Evolutionary conservation across 306 rosid species (phyloP), one percentile per base, ranked within the genome.

Genomic region (Styphnolobium japonicum): DNA sequence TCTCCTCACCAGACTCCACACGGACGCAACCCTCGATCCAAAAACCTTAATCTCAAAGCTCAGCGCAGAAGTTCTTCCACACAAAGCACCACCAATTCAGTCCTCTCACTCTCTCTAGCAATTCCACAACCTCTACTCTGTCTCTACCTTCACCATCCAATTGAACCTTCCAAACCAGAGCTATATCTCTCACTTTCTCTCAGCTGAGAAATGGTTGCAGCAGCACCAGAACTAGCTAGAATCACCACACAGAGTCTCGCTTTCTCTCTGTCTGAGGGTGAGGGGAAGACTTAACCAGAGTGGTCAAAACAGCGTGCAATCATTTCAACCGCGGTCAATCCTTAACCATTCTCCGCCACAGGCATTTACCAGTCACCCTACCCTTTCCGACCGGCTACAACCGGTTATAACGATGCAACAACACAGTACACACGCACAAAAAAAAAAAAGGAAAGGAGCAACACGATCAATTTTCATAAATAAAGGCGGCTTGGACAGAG

Each of bases 291-390:
- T 85, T 84, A 88, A 75, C 91, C 86, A 69, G 71, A 76, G 76
- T 84, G 89, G 91, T 88, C 88, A 88, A 88, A 82, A 87, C 79
- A 72, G 82, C 52, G 75, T 55, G 85, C 90, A 87, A 88, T 77
- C 10, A 80, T 87, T 91, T 91, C 90, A 84, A 91, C 91, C 84
- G 86, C 86, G 82, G 93, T 91, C 91, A 91, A 89, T 79, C 76
- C 79, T 85, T 82, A 87, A 85, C 93, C 89, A 67, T 16, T 18
- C 7, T 0, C 4, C 0, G 16, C 3, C 18, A 91, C 91, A 33
- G 89, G 85, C 78, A 58, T 1, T 77, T 53, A 71, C 80, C 89
- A 64, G 96, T 88, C 2, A 19, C 10, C 2, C 0, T 0, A 10
- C 21, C 25, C n/a, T 10, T 11, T 7, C 0, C 0, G 23, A 85